phyloP scores from a whole-genome alignment of 2,329 filamentous ascomycete species.

The Pseudogymnoascus sp. region DNA sequence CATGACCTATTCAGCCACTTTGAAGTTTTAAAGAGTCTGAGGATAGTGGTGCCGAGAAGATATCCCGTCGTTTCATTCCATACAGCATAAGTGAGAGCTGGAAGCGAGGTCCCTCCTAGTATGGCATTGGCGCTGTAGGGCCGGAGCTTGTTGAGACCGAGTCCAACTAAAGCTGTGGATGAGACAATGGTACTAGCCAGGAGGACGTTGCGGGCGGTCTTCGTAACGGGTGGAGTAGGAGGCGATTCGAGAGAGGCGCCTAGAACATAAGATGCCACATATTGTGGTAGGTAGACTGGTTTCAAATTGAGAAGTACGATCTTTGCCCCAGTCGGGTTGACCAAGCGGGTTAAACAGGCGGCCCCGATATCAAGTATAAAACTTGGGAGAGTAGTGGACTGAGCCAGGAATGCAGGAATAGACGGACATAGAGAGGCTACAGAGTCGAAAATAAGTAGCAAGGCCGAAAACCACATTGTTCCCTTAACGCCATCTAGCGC shows the following conservation, averaged over 20 bases:
- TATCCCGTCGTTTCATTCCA: constrained; percentile 13
- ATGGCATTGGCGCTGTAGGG: background rate
- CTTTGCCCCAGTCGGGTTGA: background rate
- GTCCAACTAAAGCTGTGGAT: background rate
- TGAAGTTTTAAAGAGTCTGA: constrained; percentile 8
- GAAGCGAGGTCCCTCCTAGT: constrained; percentile 4
- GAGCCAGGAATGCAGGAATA: background rate
- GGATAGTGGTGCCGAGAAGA: constrained; percentile 8
- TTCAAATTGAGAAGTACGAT: background rate
- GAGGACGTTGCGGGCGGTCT: background rate
- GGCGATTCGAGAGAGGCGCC: background rate
- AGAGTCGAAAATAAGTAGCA: background rate
- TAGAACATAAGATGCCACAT: background rate
- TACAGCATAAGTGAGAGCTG: constrained; percentile 10
- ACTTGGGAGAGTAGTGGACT: background rate
- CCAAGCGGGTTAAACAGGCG: background rate
- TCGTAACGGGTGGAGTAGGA: background rate
- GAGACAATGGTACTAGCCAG: background rate
- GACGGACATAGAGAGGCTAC: background rate
- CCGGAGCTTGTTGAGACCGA: background rate
- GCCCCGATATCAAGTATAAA: background rate
- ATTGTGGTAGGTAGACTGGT: background rate
- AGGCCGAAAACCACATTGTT: background rate
- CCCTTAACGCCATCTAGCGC: background rate
- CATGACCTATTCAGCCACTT: constrained; percentile 10